Percentiles rank a stretch among this genome's conserved stretches.
Evolutionary conservation across 371 early-diverging fungal genomes (phyloP).

Genomic region (Mucor sp.): DNA sequence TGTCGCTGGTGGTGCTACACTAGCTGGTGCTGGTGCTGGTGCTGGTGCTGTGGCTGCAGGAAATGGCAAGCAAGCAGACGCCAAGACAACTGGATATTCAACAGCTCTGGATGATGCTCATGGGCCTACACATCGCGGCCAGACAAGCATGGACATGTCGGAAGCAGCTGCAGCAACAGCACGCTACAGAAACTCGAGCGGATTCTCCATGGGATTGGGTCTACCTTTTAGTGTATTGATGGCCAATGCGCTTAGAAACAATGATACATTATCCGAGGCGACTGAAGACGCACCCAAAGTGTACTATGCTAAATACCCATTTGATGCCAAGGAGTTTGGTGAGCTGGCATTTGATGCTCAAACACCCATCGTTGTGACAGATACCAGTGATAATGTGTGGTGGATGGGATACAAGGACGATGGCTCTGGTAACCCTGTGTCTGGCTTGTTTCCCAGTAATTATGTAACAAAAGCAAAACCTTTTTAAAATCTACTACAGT

Average conservation of each 20-base stretch:
- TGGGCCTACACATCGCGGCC: not conserved
- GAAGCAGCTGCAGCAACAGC: not conserved
- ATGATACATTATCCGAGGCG: slow-evolving; percentile 9
- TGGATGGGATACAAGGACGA: slow-evolving; percentile 83
- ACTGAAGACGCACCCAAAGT: slow-evolving; percentile 45
- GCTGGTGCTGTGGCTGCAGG: not conserved
- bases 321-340: slow-evolving; percentile 75
- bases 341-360: slow-evolving; percentile 72
- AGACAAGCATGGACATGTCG: slow-evolving; percentile 8
- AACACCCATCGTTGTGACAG: slow-evolving; percentile 73
- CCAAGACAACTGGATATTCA: slow-evolving; percentile 11
- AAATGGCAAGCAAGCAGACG: not conserved
- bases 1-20: not conserved
- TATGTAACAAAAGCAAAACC: slow-evolving; percentile 36
- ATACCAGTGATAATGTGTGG: slow-evolving; percentile 81
- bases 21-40: not conserved
- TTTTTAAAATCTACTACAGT: not conserved
- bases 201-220: slow-evolving; percentile 7
- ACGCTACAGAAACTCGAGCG: slow-evolving; percentile 45
- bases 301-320: slow-evolving; percentile 74
- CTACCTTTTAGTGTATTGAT: slow-evolving; percentile 31
- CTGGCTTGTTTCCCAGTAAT: slow-evolving; percentile 45
- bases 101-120: slow-evolving; percentile 10
- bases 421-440: slow-evolving; percentile 36
- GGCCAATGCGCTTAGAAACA: slow-evolving; percentile 25